Percentiles rank a stretch among this genome's conserved stretches.
Conservation (phyloP, 163 green algal genomes). For the Chloromonas sp. region DNA sequence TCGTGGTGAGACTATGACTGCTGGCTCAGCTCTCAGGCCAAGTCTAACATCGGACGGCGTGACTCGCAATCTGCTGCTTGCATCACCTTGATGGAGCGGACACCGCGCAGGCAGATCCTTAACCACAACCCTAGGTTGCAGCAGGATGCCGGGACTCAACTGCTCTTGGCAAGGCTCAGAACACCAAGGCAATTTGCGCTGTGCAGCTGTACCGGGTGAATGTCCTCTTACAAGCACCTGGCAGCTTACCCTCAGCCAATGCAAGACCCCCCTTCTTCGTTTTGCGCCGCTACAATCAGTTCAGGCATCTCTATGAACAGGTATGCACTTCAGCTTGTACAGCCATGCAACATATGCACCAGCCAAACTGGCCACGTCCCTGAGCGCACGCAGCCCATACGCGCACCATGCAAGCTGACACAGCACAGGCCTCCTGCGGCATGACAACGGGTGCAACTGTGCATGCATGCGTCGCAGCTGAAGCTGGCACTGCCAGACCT, state of each 20-base stretch:
- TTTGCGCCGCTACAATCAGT: slow-evolving; percentile 50
- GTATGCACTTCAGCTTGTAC: slow-evolving; percentile 4
- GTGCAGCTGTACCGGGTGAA: slow-evolving; percentile 54
- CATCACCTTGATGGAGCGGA: neutral
- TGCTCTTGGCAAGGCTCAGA: too few species aligned
- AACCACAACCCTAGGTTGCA: neutral
- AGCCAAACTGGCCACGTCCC: too few species aligned
- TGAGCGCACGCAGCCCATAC: too few species aligned
- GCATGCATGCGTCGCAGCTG: slow-evolving; percentile 24
- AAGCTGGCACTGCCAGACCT: slow-evolving; percentile 33
- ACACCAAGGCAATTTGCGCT: too few species aligned
- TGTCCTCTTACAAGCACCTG: slow-evolving; percentile 33
- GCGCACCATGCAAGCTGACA: too few species aligned
- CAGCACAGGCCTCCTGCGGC: too few species aligned
- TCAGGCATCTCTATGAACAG: slow-evolving; percentile 43
- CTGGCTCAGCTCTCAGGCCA: neutral
- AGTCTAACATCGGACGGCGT: neutral
- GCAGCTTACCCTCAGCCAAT: neutral
- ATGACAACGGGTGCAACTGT: neutral
- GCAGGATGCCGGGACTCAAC: neutral
- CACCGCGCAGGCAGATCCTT: neutral
- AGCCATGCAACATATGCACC: too few species aligned
- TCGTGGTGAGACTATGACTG: slow-evolving; percentile 25
- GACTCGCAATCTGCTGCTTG: neutral
- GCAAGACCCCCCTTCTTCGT: slow-evolving; percentile 46